These are phyloP conservation scores for Pythium sukuiense DNA, from an alignment of 352 stramenopile species.

Conservation along the genomic window DNA sequence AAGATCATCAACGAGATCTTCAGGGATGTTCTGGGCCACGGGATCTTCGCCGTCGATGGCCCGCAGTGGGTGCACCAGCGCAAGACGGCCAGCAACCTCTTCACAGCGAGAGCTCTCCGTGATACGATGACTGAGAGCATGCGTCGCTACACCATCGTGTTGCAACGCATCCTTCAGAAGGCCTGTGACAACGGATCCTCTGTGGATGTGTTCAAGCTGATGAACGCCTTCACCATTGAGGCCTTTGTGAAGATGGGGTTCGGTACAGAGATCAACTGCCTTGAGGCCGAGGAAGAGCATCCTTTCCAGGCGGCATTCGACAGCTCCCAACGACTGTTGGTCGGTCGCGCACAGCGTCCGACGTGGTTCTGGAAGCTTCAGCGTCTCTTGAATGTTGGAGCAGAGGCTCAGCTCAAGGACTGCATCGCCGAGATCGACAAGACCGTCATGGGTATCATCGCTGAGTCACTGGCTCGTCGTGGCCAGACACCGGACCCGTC, in stretches of 20 bases:
- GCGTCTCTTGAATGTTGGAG: conserved; percentile 39
- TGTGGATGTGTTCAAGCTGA: background rate
- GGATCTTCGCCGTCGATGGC: conserved; percentile 50
- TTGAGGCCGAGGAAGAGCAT: background rate
- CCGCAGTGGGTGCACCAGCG: conserved; percentile 60
- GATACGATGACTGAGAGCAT: conserved; percentile 33
- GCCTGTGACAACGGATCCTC: background rate
- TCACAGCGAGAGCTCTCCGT: conserved; percentile 56
- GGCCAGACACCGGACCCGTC: background rate
- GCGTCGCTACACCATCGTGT: background rate
- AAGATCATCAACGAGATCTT: conserved; percentile 33
- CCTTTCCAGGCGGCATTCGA: conserved; percentile 34
- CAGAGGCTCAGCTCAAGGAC: conserved; percentile 37
- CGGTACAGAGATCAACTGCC: conserved; percentile 16
- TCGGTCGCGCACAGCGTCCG: conserved; percentile 39
- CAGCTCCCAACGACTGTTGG: conserved; percentile 22
- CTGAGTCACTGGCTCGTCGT: conserved; percentile 19
- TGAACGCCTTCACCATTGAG: conserved; percentile 19
- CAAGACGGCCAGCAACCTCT: conserved; percentile 85
- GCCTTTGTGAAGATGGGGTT: conserved; percentile 24
- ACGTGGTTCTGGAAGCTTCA: conserved; percentile 42
- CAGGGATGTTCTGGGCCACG: conserved; percentile 58
- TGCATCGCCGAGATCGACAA: conserved; percentile 35
- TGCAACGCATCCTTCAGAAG: background rate
- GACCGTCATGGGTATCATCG: conserved; percentile 39